Percentiles rank a stretch among this genome's conserved stretches.
phyloP scores from a whole-genome alignment of 441 rosid species.

The Croton setiger region DNA sequence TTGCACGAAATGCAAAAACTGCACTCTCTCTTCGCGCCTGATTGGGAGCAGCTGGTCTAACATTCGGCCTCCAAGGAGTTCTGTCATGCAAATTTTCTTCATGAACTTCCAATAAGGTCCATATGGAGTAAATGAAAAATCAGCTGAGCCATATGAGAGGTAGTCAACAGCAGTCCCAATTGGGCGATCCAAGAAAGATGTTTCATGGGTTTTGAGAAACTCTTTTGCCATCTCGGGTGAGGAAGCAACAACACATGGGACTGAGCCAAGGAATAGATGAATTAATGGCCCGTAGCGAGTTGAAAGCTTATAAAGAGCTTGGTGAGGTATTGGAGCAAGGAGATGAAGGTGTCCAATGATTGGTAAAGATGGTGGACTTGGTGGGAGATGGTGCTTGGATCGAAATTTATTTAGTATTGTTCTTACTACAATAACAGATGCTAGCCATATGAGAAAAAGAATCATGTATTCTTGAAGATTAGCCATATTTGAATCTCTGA shows the following conservation, averaged over 20 bases:
- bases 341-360: conserved; percentile 65
- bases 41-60: conserved; percentile 33
- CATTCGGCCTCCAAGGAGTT: conserved; percentile 39
- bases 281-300: conserved; percentile 45
- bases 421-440: conserved; percentile 30
- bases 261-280: conserved; percentile 48
- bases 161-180: conserved; percentile 29
- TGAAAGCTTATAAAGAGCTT: conserved; percentile 54
- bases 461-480: conserved; percentile 27
- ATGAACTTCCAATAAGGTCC: conserved; percentile 61
- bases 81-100: conserved; percentile 45
- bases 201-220: conserved; percentile 50
- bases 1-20: conserved; percentile 22
- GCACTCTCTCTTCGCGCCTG: conserved; percentile 30
- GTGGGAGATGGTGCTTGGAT: conserved; percentile 32
- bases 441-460: conserved; percentile 31
- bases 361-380: conserved; percentile 53
- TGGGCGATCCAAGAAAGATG: conserved; percentile 37
- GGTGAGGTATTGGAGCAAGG: conserved; percentile 53
- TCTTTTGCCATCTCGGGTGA: conserved; percentile 49
- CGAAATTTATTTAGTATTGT: conserved; percentile 24
- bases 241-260: conserved; percentile 48
- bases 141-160: conserved; percentile 45
- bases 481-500: conserved; percentile 26
- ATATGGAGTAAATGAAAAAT: conserved; percentile 43